These are phyloP conservation scores for Globisporangium camurandrum DNA, from an alignment of 352 stramenopile genomes.

Conservation along the genomic window DNA sequence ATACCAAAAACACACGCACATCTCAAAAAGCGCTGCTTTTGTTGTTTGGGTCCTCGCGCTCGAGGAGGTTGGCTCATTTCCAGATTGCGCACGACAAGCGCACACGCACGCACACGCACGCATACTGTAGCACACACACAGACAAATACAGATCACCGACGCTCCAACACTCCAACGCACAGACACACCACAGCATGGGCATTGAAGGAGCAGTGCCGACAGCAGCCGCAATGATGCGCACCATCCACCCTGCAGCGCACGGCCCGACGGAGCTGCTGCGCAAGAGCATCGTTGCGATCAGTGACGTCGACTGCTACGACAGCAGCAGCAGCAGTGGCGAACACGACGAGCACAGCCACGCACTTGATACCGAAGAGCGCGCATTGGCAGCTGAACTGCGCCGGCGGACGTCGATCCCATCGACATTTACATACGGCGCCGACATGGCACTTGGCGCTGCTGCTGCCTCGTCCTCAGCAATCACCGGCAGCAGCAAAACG, in stretches of 20 bases:
- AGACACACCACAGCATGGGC: constrained; percentile 12
- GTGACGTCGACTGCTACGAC: neutral
- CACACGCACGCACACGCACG: neutral
- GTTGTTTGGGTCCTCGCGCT: too few relatives aligned
- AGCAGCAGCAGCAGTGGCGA: constrained; percentile 9
- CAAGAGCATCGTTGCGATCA: constrained; percentile 12
- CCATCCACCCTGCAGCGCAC: neutral
- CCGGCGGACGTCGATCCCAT: constrained; percentile 58
- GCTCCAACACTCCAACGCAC: too few relatives aligned
- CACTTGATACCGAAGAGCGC: constrained; percentile 13
- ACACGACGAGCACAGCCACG: constrained; percentile 18
- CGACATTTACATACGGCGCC: constrained; percentile 35
- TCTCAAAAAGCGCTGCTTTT: too few relatives aligned
- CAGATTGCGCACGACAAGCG: neutral
- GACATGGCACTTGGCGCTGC: constrained; percentile 19
- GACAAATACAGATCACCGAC: too few relatives aligned
- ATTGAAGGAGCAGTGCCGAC: constrained; percentile 12
- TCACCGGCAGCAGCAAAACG: constrained; percentile 14
- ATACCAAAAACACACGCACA: too few relatives aligned
- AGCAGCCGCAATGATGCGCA: constrained; percentile 3
- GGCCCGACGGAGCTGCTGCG: constrained; percentile 8
- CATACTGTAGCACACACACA: too few relatives aligned
- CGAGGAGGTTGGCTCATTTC: neutral
- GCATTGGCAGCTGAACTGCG: constrained; percentile 23
- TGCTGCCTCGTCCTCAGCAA: neutral